Conservation (phyloP, 2,329 filamentous ascomycete species). For the Aquanectria penicillioides region DNA sequence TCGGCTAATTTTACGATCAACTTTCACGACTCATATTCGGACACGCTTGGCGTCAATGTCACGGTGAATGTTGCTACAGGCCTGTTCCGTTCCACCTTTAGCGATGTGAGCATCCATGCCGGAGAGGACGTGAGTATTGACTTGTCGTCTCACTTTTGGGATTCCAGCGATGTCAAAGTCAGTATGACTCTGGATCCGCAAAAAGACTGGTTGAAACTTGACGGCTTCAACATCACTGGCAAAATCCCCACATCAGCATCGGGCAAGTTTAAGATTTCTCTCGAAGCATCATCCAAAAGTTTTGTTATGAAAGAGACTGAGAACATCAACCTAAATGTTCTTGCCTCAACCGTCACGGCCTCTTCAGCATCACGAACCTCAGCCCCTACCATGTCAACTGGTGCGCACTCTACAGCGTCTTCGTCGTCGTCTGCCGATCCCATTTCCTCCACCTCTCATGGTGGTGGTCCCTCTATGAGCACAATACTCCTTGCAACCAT, state of each 20-base stretch:
- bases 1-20: constrained; percentile 71
- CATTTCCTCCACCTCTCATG: constrained; percentile 28
- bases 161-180: constrained; percentile 51
- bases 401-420: constrained; percentile 31
- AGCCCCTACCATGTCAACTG: constrained; percentile 36
- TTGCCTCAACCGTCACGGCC: constrained; percentile 38
- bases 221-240: constrained; percentile 53
- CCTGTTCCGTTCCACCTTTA: constrained; percentile 53
- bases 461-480: constrained; percentile 42
- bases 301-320: constrained; percentile 50
- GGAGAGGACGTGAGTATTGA: constrained; percentile 56
- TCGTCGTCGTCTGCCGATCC: constrained; percentile 28
- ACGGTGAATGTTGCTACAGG: constrained; percentile 48
- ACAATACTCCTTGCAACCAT: constrained; percentile 56
- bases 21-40: constrained; percentile 67
- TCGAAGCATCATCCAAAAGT: constrained; percentile 47
- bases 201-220: constrained; percentile 55
- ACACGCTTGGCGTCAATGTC: constrained; percentile 67
- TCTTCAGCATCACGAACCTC: constrained; percentile 30
- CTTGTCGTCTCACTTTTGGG: constrained; percentile 53
- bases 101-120: constrained; percentile 51
- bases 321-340: constrained; percentile 49
- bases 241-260: constrained; percentile 49
- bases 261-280: constrained; percentile 44
- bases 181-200: constrained; percentile 48